Evolutionary conservation across 176 grass and related monocot species (phyloP).

Genomic region (Triticum aestivum): IWGSC_CS_RefSeq_v2.1 NC_057812.1:489738662-489739161

Average conservation of each 20-base stretch:
- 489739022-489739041: background rate
- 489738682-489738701: conserved; percentile 19
- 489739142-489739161: background rate
- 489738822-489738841: conserved; percentile 25
- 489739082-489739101: background rate
- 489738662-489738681: background rate
- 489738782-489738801: background rate
- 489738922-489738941: background rate
- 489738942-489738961: conserved; percentile 21
- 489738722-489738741: background rate
- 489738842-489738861: background rate
- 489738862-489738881: background rate
- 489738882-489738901: background rate
- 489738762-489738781: background rate
- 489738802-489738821: background rate
- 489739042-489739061: background rate
- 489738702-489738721: background rate
- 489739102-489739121: background rate
- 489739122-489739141: background rate
- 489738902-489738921: background rate
- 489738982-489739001: conserved; percentile 2
- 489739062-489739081: background rate
- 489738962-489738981: conserved; percentile 14
- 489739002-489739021: background rate
- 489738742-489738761: conserved; percentile 39